Evolutionary conservation across 208 protist species (phyloP), one percentile per base, ranked within the genome.

Genomic region (Crithidia thermophila): DNA sequence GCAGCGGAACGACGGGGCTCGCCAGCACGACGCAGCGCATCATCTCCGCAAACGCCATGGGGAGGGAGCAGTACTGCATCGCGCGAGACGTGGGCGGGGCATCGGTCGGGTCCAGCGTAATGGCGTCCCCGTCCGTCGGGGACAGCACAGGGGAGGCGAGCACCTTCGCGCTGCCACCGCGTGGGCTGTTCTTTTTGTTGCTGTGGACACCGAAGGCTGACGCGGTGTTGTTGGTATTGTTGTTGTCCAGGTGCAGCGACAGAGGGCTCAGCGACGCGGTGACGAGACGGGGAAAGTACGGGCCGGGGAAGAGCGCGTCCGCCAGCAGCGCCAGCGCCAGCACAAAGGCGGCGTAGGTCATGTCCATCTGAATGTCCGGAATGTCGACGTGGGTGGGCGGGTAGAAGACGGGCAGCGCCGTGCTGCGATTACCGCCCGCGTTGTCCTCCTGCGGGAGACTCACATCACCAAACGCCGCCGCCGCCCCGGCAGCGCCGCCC

Each of bases 311-410:
- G 42, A 89, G 51, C 20, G 50, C 61, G 64, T 92, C 70, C 4
- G 85, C 81, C 13, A 95, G 68, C 33, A 95, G 71, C 30, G 81
- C 63, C 16, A 91, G 20, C 20, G 85, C 90, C 0, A 75, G 74
- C 21, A 88, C 53, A 50, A 93, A 95, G 61, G 85, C 82, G 56
- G 85, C 56, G 59, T 82, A 93, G 21, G 74, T 88, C 74, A 95
- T 82, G 53, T 81, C 77, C 34, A 67, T 78, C 23, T 76, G 72
- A 33, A 82, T 69, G 9, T 65, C 72, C 2, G 81, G 81, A 30
- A 84, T 10, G 18, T 11, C 9, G 42, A 51, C 42, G 27, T 13
- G 57, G n/a, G n/a, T n/a, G n/a, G n/a, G n/a, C n/a, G n/a, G n/a
- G n/a, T n/a, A n/a, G n/a, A n/a, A n/a, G n/a, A n/a, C n/a, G n/a